Evolutionary conservation across 2,329 filamentous ascomycete genomes (phyloP).

Genomic region (Ophiostoma novo-ulmi): DNA sequence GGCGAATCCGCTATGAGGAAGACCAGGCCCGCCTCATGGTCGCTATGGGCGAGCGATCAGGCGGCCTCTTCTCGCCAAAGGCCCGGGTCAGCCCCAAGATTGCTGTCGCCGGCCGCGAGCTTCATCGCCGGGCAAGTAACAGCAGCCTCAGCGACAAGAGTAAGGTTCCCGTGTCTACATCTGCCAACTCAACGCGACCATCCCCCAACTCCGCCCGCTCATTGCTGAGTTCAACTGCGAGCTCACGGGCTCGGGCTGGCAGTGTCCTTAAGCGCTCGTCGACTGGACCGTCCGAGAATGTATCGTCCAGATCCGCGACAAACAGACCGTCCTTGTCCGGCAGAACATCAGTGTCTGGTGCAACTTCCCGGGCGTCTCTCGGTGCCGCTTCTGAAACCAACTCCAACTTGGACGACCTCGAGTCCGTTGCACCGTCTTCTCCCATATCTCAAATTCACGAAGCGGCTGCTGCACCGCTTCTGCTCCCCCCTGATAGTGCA

Average conservation of each 20-base stretch:
- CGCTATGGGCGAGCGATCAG: constrained; percentile 29
- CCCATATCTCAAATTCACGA: background rate
- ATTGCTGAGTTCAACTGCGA: constrained; percentile 7
- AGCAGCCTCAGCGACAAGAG: constrained; percentile 32
- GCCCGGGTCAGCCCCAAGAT: constrained; percentile 35
- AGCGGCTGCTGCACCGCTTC: background rate
- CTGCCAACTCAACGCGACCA: background rate
- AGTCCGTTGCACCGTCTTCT: background rate
- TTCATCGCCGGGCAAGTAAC: constrained; percentile 37
- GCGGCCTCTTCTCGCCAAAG: constrained; percentile 36
- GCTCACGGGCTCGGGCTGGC: background rate
- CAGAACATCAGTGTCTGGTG: background rate
- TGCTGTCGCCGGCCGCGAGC: constrained; percentile 35
- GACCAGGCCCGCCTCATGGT: constrained; percentile 30
- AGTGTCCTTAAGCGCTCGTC: constrained; percentile 16
- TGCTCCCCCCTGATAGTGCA: background rate
- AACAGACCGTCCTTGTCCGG: background rate
- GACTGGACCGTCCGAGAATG: constrained; percentile 2
- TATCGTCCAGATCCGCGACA: background rate
- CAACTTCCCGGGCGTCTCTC: background rate
- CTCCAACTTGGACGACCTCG: background rate
- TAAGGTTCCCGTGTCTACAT: constrained; percentile 18
- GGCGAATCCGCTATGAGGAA: constrained; percentile 30
- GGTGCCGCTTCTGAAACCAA: background rate
- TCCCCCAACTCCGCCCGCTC: background rate